Evolutionary conservation across 2,329 filamentous ascomycete species (phyloP).

Genomic region (Immersiporthe knoxdaviesiana): DNA sequence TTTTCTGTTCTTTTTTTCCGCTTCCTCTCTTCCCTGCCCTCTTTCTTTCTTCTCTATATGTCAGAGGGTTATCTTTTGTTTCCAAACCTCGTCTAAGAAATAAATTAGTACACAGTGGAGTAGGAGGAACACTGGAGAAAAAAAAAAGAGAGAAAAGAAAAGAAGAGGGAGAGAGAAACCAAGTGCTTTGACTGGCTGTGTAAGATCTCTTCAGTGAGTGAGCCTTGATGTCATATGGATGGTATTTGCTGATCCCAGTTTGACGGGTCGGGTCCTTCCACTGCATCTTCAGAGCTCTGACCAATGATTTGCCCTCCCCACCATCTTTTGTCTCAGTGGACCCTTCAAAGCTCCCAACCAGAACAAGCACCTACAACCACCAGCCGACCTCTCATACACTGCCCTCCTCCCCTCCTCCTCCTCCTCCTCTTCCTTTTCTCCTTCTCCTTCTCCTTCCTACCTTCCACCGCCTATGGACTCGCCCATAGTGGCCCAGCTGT

Average conservation of each 20-base stretch:
- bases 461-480: slow-evolving; percentile 71
- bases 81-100: not conserved
- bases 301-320: not conserved
- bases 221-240: slow-evolving; percentile 11
- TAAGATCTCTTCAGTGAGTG: not conserved
- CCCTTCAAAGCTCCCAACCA: not conserved
- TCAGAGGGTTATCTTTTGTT: not conserved
- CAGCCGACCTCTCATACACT: not conserved
- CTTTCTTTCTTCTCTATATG: not conserved
- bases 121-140: too few species aligned
- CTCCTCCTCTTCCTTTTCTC: not conserved
- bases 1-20: not conserved
- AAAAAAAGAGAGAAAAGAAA: too few species aligned
- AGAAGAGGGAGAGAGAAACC: not conserved
- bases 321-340: not conserved
- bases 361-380: not conserved
- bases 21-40: not conserved
- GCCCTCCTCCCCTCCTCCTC: not conserved
- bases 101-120: not conserved
- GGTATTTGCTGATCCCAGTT: not conserved
- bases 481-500: slow-evolving; percentile 74
- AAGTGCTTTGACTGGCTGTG: not conserved
- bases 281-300: not conserved
- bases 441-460: not conserved
- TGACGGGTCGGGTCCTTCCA: not conserved